Base-by-base conservation (phyloP, 805 yeast genomes). In the Grigorovia transvaalensis region DNA sequence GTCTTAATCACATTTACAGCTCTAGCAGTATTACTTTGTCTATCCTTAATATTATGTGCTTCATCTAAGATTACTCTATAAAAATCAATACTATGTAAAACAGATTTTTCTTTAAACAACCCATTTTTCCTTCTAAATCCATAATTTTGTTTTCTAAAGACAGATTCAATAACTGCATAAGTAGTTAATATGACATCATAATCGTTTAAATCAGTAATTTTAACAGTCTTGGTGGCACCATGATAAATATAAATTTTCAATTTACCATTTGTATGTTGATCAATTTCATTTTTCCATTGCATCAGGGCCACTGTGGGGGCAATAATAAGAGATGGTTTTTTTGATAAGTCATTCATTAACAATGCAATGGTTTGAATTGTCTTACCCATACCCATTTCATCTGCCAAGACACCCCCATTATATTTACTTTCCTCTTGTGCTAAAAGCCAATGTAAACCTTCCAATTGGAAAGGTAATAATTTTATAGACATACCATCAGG, bases 301-400 rank as follows among this genome's bases (percentile, higher is more conserved):
- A 93, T 87, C 46, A 93, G 71, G 0, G 98, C 98, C n/a, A 93
- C 99, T 0, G 99, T 91, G 0, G 99, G 99, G 0, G 97, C 98
- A 18, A 93, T 85, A 5, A 93, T 98, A 54, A 93, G 71, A 57
- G 83, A 87, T 9, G 97, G 97, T 11, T 79, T 71, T 57, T 81
- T 82, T 0, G 71, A 61, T 48, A 75, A 64, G 65, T 88, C 95
- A 47, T 75, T 67, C 81, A 90, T 80, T 62, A 93, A 79, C 46
- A 93, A 69, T 0, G 95, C 93, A 55, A 93, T 91, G 42, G 96
- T 91, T 69, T 93, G 99, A 48, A 93, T 90, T 0, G 99, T 93
- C 62, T 93, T 93, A 56, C 99, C 99, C 98, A 93, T 91, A 41
- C 99, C 99, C 99, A 93, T 93, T 69, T 93, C 99, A 72, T 93